Base-by-base conservation (phyloP, 2,329 filamentous ascomycete genomes). In the Penicillium sp. region DNA sequence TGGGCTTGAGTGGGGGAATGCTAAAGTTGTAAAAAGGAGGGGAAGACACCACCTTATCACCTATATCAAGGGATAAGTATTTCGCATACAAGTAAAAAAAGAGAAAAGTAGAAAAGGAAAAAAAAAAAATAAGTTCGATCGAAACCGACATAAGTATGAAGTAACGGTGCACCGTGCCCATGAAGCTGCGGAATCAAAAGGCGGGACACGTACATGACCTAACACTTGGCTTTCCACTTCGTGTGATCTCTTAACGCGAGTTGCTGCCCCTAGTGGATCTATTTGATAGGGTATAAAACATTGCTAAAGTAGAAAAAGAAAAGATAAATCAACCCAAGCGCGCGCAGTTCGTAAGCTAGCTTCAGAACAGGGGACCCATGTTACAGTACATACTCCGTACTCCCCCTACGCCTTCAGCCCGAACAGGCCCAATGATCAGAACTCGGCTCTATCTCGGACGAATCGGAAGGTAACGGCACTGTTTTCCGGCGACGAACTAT, bases 131-230 rank as follows among this genome's bases (percentile, higher is more conserved):
- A 26, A 46, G 13, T 9, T 29, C 44, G 19, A 21, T 22, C 14
- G 43, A 21, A 24, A 45, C 10, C 44, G 44, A 27, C 46, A 48
- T 50, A 50, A 39, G 47, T 49, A 49, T 35, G 46, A 35, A 48
- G 47, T 33, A 37, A 49, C 33, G 33, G 48, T 50, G 48, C 48
- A 50, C 48, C 48, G 48, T 50, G 48, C 48, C 35, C 48, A 24
- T 37, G 57, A 56, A 59, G 52, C 54, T 57, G 57, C 58, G 31
- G 51, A 53, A 37, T 24, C 19, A 10, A 22, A 41, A 41, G 39
- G 39, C 39, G n/a, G 39, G 48, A 39, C 48, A 50, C 48, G 22
- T 50, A 50, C 48, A 50, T 37, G 31, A 27, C 5, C 48, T 22
- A 50, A 41, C 33, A 41, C 21, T 22, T 41, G n/a, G 39, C 39